Conservation (phyloP, 2,329 filamentous ascomycete genomes). For the Talaromyces sp. region DNA sequence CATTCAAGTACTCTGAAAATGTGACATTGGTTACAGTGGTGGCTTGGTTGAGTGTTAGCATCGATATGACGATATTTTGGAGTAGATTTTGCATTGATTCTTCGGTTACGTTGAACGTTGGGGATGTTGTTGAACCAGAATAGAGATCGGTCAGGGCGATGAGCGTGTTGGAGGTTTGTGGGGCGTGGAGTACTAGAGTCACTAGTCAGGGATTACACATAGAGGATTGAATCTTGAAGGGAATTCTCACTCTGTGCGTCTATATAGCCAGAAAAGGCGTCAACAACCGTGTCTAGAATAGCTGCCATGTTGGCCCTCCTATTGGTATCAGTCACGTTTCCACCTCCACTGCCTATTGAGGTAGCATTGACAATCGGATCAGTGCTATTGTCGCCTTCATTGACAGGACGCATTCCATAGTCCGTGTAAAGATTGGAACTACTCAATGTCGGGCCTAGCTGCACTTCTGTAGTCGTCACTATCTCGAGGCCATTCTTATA, state of each 20-base stretch:
- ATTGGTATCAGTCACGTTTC: constrained; percentile 9
- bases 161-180: constrained; percentile 12
- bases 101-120: constrained; percentile 15
- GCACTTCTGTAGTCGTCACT: not conserved
- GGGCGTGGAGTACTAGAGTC: constrained; percentile 5
- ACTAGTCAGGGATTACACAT: not conserved
- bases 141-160: constrained; percentile 9
- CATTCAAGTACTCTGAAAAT: constrained; percentile 1
- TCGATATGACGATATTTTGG: constrained; percentile 20
- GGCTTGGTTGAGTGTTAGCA: constrained; percentile 13
- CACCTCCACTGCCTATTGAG: not conserved
- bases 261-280: constrained; percentile 11
- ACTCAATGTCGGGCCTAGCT: not conserved
- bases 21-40: constrained; percentile 10
- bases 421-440: constrained; percentile 11
- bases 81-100: constrained; percentile 11
- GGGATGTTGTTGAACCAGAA: not conserved
- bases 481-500: not conserved
- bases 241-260: constrained; percentile 4
- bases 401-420: constrained; percentile 2
- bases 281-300: constrained; percentile 5
- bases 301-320: constrained; percentile 13
- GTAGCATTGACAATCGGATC: not conserved
- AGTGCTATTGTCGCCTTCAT: not conserved
- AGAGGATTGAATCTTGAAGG: not conserved